phyloP scores from a whole-genome alignment of 1,284 basidiomycete species.

The Neotropicomus parvogracilis region DNA sequence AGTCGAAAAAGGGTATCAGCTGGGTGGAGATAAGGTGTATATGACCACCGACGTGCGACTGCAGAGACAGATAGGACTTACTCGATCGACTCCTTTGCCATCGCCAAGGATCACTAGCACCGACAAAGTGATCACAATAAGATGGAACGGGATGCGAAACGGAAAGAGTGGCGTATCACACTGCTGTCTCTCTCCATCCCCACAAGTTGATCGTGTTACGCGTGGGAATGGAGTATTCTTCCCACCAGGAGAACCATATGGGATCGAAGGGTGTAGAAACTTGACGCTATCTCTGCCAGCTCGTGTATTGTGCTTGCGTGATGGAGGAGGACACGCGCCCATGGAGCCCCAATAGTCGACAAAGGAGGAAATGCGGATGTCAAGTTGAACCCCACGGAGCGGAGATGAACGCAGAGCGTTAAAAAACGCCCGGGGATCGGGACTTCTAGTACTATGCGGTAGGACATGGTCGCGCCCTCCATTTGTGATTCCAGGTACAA shows the following conservation, averaged over 20 bases:
- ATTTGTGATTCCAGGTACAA: too few species aligned
- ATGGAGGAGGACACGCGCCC: background rate
- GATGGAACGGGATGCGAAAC: background rate
- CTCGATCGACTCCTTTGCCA: background rate
- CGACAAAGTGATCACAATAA: too few species aligned
- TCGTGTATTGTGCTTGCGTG: background rate
- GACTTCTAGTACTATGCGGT: too few species aligned
- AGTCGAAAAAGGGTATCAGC: background rate
- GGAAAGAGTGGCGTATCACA: background rate
- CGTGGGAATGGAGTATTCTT: background rate
- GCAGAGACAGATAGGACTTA: background rate
- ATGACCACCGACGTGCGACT: background rate
- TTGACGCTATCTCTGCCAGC: background rate
- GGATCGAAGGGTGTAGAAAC: conserved; percentile 3
- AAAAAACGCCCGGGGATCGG: too few species aligned
- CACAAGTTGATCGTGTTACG: background rate
- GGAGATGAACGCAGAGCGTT: too few species aligned
- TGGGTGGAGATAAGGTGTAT: background rate
- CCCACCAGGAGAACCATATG: background rate
- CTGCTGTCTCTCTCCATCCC: background rate
- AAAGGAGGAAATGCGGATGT: background rate
- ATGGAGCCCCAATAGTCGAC: background rate
- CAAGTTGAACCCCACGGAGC: background rate
- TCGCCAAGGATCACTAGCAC: too few species aligned
- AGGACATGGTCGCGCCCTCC: too few species aligned